A percentile compares a stretch with the other conserved stretches of the same genome.
Conservation (phyloP, 2,329 filamentous ascomycete species). For the Neofusicoccum laricinum region DNA sequence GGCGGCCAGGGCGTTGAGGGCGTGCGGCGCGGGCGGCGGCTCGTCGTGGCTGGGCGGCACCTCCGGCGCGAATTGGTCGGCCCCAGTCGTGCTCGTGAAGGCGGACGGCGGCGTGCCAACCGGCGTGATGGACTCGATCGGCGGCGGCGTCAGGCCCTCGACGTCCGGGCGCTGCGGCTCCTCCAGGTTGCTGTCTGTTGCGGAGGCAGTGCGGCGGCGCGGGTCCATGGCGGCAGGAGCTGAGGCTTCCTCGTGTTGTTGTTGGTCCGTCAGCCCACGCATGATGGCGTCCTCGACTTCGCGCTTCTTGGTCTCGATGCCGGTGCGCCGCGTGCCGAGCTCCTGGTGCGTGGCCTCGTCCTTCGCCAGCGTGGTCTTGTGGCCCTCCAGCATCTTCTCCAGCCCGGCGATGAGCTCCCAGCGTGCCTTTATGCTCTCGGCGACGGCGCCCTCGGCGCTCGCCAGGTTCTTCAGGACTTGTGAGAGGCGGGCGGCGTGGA, state of each 20-base stretch:
- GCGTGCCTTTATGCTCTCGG: slow-evolving; percentile 84
- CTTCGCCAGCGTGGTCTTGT: slow-evolving; percentile 64
- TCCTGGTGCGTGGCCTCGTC: slow-evolving; percentile 68
- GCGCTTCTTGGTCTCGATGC: slow-evolving; percentile 77
- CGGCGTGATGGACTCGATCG: slow-evolving; percentile 56
- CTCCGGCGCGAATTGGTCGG: slow-evolving; percentile 24
- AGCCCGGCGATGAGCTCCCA: slow-evolving; percentile 73
- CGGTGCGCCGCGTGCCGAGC: slow-evolving; percentile 63
- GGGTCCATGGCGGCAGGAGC: slow-evolving; percentile 34
- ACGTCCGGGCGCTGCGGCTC: slow-evolving; percentile 75
- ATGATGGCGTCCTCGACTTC: slow-evolving; percentile 92
- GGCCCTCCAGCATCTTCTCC: slow-evolving; percentile 75
- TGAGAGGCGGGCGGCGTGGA: slow-evolving; percentile 86
- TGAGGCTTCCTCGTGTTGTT: slow-evolving; percentile 40
- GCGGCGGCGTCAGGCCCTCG: slow-evolving; percentile 82
- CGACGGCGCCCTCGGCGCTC: slow-evolving; percentile 82
- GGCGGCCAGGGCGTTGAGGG: not conserved
- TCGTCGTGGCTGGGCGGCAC: slow-evolving; percentile 6
- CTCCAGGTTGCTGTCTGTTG: slow-evolving; percentile 7
- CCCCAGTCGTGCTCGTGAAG: slow-evolving; percentile 37
- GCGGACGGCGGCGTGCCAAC: slow-evolving; percentile 45
- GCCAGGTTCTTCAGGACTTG: slow-evolving; percentile 86
- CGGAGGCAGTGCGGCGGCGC: slow-evolving; percentile 18
- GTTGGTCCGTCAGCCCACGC: slow-evolving; percentile 68
- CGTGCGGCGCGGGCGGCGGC: not conserved